phyloP scores from a whole-genome alignment of 768 basidiomycete species.

The Boletus sp. region DNA sequence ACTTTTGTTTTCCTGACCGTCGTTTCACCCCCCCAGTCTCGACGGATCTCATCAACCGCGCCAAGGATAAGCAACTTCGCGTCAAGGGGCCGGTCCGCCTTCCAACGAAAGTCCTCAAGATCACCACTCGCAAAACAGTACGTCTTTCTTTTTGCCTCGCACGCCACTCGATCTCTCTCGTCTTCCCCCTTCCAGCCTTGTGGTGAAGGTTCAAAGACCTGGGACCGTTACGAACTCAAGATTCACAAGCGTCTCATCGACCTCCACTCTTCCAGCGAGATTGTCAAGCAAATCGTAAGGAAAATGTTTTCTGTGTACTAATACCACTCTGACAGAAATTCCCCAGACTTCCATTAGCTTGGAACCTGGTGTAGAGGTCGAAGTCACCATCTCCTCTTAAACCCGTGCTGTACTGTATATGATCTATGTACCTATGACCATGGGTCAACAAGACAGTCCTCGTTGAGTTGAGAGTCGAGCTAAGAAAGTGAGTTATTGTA shows the following conservation, averaged over 20 bases:
- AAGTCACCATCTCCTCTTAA: constrained; percentile 90
- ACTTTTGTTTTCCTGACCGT: neutral
- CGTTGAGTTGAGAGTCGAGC: neutral
- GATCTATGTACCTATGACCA: neutral
- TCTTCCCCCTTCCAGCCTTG: constrained; percentile 65
- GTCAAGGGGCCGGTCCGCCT: constrained; percentile 99
- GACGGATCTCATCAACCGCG: constrained; percentile 92
- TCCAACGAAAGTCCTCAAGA: constrained; percentile 97
- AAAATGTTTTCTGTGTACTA: neutral
- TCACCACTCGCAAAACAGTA: constrained; percentile 98
- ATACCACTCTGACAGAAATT: constrained; percentile 2
- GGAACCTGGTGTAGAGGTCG: constrained; percentile 99
- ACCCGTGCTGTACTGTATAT: constrained; percentile 5
- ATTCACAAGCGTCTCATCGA: constrained; percentile 99
- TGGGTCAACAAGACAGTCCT: neutral
- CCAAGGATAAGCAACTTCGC: constrained; percentile 99
- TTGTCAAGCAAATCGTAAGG: constrained; percentile 99
- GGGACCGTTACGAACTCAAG: constrained; percentile 99
- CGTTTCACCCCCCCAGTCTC: constrained; percentile 59
- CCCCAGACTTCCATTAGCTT: constrained; percentile 93
- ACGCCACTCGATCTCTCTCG: neutral
- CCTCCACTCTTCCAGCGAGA: constrained; percentile 96
- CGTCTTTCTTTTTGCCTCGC: constrained; percentile 28
- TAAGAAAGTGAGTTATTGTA: neutral
- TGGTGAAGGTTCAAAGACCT: constrained; percentile 99